Evolutionary conservation across 1,284 basidiomycete genomes (phyloP).

Genomic region (Vanrija sp.): DNA sequence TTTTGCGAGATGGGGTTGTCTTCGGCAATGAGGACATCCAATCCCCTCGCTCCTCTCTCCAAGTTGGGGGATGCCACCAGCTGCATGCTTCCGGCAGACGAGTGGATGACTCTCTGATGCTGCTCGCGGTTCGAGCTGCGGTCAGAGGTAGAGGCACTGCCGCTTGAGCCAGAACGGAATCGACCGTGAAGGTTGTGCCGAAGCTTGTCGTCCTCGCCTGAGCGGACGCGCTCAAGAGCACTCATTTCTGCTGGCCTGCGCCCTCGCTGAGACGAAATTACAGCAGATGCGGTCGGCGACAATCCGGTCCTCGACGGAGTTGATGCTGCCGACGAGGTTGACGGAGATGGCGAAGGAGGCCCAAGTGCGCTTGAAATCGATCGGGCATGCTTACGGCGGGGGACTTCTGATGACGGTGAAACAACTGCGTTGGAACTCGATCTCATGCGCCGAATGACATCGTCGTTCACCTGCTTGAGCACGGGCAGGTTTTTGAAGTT

Average conservation of each 20-base stretch:
- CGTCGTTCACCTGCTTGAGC: conserved; percentile 97
- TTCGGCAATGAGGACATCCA: conserved; percentile 90
- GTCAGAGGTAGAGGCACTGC: conserved; percentile 54
- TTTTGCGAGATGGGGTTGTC: conserved; percentile 96
- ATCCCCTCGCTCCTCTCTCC: conserved; percentile 23
- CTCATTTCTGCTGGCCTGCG: conserved; percentile 81
- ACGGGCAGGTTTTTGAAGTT: conserved; percentile 97
- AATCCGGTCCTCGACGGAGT: conserved; percentile 70
- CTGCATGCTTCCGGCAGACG: conserved; percentile 1
- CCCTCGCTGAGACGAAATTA: conserved; percentile 52
- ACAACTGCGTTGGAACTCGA: conserved; percentile 16
- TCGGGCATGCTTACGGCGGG: neutral
- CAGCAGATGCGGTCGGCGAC: conserved; percentile 1
- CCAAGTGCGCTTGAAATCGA: conserved; percentile 6
- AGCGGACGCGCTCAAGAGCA: conserved; percentile 78
- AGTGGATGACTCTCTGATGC: conserved; percentile 14
- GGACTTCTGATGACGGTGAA: conserved; percentile 3
- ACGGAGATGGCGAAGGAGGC: conserved; percentile 74
- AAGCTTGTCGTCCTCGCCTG: conserved; percentile 64
- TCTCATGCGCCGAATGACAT: conserved; percentile 67
- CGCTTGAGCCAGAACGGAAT: conserved; percentile 72
- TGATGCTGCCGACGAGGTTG: conserved; percentile 86
- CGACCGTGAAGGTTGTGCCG: conserved; percentile 75
- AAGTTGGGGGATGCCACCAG: conserved; percentile 1
- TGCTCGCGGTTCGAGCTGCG: conserved; percentile 30